These are phyloP conservation scores for Puccinia polysora DNA, from an alignment of 1,284 basidiomycete genomes.

Conservation along the genomic window DNA sequence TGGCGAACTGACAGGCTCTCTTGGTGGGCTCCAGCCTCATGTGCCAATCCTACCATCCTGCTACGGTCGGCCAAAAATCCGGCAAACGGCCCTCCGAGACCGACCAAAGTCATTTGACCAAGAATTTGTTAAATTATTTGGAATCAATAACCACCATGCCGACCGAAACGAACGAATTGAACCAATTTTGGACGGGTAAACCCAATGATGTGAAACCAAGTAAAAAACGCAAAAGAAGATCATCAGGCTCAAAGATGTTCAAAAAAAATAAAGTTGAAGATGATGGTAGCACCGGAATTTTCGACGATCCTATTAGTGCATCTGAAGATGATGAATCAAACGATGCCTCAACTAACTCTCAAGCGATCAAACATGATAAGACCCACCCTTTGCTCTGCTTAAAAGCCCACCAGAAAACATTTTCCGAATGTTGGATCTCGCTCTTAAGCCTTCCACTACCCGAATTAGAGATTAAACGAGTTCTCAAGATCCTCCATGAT, in stretches of 20 bases:
- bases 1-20: conserved; percentile 51
- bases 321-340: conserved; percentile 51
- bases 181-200: conserved; percentile 73
- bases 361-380: conserved; percentile 48
- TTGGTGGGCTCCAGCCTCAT: neutral
- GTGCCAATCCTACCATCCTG: conserved; percentile 17
- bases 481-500: conserved; percentile 73
- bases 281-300: conserved; percentile 45
- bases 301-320: conserved; percentile 48
- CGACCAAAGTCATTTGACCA: conserved; percentile 51
- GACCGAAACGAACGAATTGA: conserved; percentile 67
- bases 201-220: conserved; percentile 50
- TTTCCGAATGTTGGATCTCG: conserved; percentile 70
- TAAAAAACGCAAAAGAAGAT: conserved; percentile 55
- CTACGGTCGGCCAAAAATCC: neutral
- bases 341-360: conserved; percentile 33
- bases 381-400: conserved; percentile 62
- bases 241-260: conserved; percentile 43
- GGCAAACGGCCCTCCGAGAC: conserved; percentile 44
- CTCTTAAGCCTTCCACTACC: conserved; percentile 60
- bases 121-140: conserved; percentile 71
- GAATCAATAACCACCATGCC: conserved; percentile 78
- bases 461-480: conserved; percentile 60
- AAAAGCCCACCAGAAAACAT: conserved; percentile 68
- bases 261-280: conserved; percentile 48